Evolutionary conservation across 164 flowering plant genomes (phyloP).

Genomic region (Chimonanthus salicifolius): DNA sequence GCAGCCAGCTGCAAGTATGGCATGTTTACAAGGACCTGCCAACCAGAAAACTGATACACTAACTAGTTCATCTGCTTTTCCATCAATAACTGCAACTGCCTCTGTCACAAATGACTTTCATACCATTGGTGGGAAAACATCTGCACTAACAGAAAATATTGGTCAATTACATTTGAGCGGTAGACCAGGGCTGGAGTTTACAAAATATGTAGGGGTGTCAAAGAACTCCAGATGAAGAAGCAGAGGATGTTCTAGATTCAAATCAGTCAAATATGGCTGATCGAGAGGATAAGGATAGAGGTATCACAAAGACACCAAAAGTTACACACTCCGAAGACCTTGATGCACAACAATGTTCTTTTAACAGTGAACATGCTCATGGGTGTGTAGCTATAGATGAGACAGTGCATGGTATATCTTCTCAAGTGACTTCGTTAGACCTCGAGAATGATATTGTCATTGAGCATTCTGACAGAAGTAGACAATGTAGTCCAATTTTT

Average conservation of each 20-base stretch:
- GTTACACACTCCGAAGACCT: constrained; percentile 10
- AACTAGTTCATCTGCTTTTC: constrained; percentile 24
- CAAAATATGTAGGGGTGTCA: constrained; percentile 15
- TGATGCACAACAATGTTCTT: constrained; percentile 12
- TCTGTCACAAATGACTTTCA: constrained; percentile 23
- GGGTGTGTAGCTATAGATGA: constrained; percentile 19
- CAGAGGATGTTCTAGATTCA: constrained; percentile 13
- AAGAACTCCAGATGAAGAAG: constrained; percentile 9
- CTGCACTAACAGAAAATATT: constrained; percentile 26
- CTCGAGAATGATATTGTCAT: constrained; percentile 6
- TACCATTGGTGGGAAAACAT: constrained; percentile 37
- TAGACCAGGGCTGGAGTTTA: constrained; percentile 24
- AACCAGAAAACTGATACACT: constrained; percentile 40
- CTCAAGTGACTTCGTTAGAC: constrained; percentile 26
- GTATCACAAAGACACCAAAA: background rate
- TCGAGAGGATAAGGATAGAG: background rate
- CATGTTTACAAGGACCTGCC: constrained; percentile 34
- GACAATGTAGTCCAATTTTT: constrained; percentile 12
- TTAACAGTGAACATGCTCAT: constrained; percentile 18
- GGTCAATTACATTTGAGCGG: constrained; percentile 17
- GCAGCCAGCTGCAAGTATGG: constrained; percentile 27
- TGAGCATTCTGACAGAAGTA: constrained; percentile 6
- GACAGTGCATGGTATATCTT: constrained; percentile 18
- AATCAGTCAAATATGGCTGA: constrained; percentile 6
- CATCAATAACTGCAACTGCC: constrained; percentile 32